Percentiles rank a stretch among this genome's conserved stretches.
These are phyloP conservation scores for Podospora pseudoanserina DNA, from an alignment of 495 filamentous ascomycete genomes.

Conservation along the genomic window DNA sequence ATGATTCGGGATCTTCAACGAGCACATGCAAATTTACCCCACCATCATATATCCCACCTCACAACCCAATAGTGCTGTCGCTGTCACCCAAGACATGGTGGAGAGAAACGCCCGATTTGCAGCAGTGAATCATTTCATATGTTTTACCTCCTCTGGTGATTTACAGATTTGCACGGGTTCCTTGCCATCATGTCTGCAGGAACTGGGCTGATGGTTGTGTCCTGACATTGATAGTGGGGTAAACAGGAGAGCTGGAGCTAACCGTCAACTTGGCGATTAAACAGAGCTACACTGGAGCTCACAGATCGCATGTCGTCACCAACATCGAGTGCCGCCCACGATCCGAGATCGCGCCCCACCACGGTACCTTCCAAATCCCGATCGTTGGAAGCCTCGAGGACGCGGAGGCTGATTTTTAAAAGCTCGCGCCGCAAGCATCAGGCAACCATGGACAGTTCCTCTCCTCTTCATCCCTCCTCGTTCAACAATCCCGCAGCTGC, in stretches of 20 bases:
- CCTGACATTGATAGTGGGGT: neutral
- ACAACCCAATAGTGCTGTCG: no score
- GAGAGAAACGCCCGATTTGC: neutral
- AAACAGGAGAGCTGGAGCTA: neutral
- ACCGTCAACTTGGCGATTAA: slow-evolving; percentile 5
- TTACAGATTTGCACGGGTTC: neutral
- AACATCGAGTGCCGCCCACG: slow-evolving; percentile 10
- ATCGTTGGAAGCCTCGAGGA: neutral
- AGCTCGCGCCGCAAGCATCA: slow-evolving; percentile 25
- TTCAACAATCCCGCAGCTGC: neutral
- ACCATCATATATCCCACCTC: neutral
- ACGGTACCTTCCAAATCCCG: slow-evolving; percentile 4
- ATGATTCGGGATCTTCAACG: neutral
- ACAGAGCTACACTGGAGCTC: slow-evolving; percentile 9
- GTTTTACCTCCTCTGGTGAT: neutral
- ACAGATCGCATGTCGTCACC: slow-evolving; percentile 21
- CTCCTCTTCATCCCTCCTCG: slow-evolving; percentile 14
- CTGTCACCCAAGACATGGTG: no score
- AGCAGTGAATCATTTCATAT: neutral
- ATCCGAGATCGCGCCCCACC: slow-evolving; percentile 14
- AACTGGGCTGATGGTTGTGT: neutral
- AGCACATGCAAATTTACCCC: neutral
- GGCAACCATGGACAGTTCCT: slow-evolving; percentile 27
- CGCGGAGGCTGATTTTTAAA: slow-evolving; percentile 25
- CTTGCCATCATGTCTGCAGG: neutral